Base-by-base conservation (phyloP, 805 yeast genomes). In the Kazachstania kunashirensis region DNA sequence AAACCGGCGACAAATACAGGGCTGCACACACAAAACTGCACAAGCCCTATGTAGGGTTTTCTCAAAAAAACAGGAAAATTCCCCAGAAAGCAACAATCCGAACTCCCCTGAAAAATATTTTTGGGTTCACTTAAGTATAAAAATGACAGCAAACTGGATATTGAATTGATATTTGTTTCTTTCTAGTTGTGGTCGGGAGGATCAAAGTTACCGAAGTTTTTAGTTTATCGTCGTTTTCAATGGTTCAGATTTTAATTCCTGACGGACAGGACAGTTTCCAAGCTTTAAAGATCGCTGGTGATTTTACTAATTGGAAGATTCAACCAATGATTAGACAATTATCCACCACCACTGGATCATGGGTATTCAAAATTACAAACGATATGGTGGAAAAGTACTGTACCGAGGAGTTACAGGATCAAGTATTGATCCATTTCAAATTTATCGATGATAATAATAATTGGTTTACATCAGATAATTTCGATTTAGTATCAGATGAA, bases 211-310 rank as follows among this genome's bases (percentile, higher is more conserved):
- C n/a, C n/a, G n/a, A n/a, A n/a, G n/a, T n/a, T n/a, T n/a, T n/a
- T n/a, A n/a, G n/a, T n/a, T n/a, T n/a, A n/a, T n/a, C n/a, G n/a
- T n/a, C n/a, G n/a, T 23, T 23, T 9, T 8, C 24, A 25, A 40
- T 40, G 44, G 21, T 36, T 12, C 25, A 36, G 11, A 38, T 41
- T 24, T 16, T 33, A 19, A 36, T 33, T 24, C 29, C 32, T 11
- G 17, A 28, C 13, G 27, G 26, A 6, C 20, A 27, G 3, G 17
- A 13, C 4, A 24, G 19, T 4, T 40, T 37, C 46, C 26, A 48
- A 8, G 34, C 44, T 12, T 48, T 64, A 30, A 49, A 53, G 34
- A 48, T 64, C 33, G 68, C 68, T 10, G 68, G 67, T 3, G 58
- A 57, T 43, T 63, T 64, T 41, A 59, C 55, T 29, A 32, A 46